A percentile compares a stretch with the other conserved stretches of the same genome.
These are phyloP conservation scores for Penicillium psychrosexuale DNA, from an alignment of 2,329 filamentous ascomycete species.

Conservation along the genomic window DNA sequence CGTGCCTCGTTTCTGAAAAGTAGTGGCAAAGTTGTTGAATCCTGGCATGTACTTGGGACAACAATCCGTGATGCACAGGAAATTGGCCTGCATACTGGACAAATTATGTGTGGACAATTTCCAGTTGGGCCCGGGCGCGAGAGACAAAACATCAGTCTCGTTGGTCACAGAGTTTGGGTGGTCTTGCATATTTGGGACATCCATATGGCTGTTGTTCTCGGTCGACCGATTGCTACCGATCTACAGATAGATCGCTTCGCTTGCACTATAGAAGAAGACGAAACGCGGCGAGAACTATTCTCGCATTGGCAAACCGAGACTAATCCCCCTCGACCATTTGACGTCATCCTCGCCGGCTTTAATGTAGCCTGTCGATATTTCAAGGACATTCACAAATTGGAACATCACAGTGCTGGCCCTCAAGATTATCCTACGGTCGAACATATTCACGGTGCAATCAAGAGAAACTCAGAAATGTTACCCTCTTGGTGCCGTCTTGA, in stretches of 20 bases:
- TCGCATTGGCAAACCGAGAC: conserved; percentile 1
- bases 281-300: conserved; percentile 3
- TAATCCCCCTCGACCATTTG: too few relatives aligned
- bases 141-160: neutral
- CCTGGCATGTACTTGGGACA: conserved; percentile 19
- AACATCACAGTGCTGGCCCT: too few relatives aligned
- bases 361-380: too few relatives aligned
- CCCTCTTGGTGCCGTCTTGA: conserved; percentile 18
- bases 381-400: too few relatives aligned
- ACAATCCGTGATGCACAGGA: conserved; percentile 21
- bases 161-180: conserved; percentile 15
- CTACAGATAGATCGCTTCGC: conserved; percentile 11
- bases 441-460: conserved; percentile 9
- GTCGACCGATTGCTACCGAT: conserved; percentile 16
- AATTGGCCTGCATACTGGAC: conserved; percentile 18
- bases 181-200: conserved; percentile 22
- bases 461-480: conserved; percentile 6
- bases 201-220: conserved; percentile 22
- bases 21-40: conserved; percentile 20
- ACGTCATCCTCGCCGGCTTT: too few relatives aligned
- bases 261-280: conserved; percentile 4
- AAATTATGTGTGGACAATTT: neutral
- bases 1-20: conserved; percentile 22
- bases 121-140: neutral
- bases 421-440: conserved; percentile 11